These are phyloP conservation scores for Rhynchosporium agropyri DNA, from an alignment of 2,329 filamentous ascomycete genomes.

Conservation along the genomic window DNA sequence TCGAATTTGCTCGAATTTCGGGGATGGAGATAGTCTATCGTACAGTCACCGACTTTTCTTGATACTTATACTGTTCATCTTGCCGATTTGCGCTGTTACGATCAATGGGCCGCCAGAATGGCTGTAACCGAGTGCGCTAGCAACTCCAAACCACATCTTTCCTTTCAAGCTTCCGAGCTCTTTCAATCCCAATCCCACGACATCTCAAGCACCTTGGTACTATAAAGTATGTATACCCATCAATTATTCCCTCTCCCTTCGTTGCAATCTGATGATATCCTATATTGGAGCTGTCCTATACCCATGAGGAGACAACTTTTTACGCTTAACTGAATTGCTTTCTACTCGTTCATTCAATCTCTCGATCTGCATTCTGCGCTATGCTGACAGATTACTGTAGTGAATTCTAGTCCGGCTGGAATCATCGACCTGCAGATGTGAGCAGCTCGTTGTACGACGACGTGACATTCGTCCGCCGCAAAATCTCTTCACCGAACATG, in stretches of 20 bases:
- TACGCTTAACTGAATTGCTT: slow-evolving; percentile 38
- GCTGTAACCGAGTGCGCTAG: slow-evolving; percentile 13
- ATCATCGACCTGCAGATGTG: slow-evolving; percentile 9
- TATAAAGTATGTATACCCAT: slow-evolving; percentile 13
- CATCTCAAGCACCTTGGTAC: background rate
- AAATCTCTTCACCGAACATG: slow-evolving; percentile 17
- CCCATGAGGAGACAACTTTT: slow-evolving; percentile 39
- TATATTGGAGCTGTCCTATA: slow-evolving; percentile 46
- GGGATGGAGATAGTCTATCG: too few species aligned
- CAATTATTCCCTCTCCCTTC: background rate
- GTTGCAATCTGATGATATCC: slow-evolving; percentile 35
- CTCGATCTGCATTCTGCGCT: slow-evolving; percentile 13
- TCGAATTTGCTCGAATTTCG: too few species aligned
- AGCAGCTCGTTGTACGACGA: slow-evolving; percentile 9
- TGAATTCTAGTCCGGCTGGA: background rate
- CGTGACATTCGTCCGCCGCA: slow-evolving; percentile 14
- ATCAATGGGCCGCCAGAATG: background rate
- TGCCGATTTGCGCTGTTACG: background rate
- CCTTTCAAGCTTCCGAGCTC: slow-evolving; percentile 12
- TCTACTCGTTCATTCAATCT: slow-evolving; percentile 1
- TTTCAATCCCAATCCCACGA: background rate
- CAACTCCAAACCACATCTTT: slow-evolving; percentile 9
- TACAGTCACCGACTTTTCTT: too few species aligned
- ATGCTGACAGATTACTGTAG: slow-evolving; percentile 18
- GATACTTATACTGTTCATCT: too few species aligned